phyloP scores from a whole-genome alignment of 2,329 filamentous ascomycete species.

The Alternaria sp. region DNA sequence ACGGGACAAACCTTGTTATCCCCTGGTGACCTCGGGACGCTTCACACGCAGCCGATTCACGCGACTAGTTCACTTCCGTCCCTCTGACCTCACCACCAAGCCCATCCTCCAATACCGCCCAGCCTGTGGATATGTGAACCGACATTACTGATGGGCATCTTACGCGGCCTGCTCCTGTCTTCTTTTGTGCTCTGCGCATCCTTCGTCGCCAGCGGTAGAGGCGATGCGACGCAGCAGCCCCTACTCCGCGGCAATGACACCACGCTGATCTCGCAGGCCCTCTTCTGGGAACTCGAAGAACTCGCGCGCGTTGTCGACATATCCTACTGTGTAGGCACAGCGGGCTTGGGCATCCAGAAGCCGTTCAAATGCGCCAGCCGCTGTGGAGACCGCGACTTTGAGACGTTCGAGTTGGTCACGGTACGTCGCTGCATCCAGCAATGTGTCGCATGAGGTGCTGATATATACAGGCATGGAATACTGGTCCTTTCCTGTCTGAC shows the following conservation, averaged over 20 bases:
- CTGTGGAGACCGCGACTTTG: slow-evolving; percentile 82
- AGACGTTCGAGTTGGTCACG: slow-evolving; percentile 75
- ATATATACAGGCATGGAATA: slow-evolving; percentile 77
- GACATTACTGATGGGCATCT: slow-evolving; percentile 24
- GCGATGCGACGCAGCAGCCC: slow-evolving; percentile 32
- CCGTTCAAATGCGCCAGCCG: slow-evolving; percentile 87
- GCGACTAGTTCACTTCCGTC: not conserved
- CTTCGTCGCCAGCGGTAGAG: slow-evolving; percentile 11
- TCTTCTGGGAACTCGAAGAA: slow-evolving; percentile 86
- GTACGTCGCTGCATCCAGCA: slow-evolving; percentile 39
- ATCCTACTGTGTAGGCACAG: slow-evolving; percentile 86
- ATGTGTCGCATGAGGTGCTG: slow-evolving; percentile 5
- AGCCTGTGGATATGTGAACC: slow-evolving; percentile 38
- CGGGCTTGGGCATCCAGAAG: slow-evolving; percentile 79
- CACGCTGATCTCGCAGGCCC: slow-evolving; percentile 59
- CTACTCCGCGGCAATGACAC: slow-evolving; percentile 40
- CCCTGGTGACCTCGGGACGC: not conserved
- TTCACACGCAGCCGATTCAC: not conserved
- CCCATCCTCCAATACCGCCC: not conserved
- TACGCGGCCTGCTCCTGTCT: slow-evolving; percentile 29
- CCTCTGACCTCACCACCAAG: slow-evolving; percentile 30
- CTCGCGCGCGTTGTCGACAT: slow-evolving; percentile 92
- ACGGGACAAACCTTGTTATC: not conserved
- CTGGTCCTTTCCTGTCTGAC: slow-evolving; percentile 83
- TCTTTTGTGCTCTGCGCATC: slow-evolving; percentile 23